Evolutionary conservation across 208 protist species (phyloP), one percentile per base, ranked within the genome.

Genomic region (Kentomonas sorsogonicus): DNA sequence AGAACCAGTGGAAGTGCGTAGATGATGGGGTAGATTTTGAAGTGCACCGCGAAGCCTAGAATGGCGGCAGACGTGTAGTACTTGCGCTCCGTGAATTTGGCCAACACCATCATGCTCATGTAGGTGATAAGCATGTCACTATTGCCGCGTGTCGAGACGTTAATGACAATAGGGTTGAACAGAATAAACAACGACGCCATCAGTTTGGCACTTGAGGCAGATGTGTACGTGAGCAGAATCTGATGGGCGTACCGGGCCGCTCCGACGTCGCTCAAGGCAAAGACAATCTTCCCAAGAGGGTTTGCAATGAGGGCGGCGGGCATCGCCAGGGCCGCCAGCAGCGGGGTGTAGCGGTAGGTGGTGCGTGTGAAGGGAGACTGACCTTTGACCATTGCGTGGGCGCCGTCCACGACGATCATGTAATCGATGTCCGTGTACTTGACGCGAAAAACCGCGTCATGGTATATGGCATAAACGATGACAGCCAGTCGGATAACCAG

Each of bases 371-470:
- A 98, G 0, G 96, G 96, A 0, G 72, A 83, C 26, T 69, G 62
- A 15, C 95, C 95, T 16, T 66, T 18, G n/a, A 79, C 61, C 61
- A 97, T 83, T 23, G 83, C 72, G 41, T 45, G n/a, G 7, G 96
- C 92, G 5, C 91, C 96, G 58, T 98, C 96, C 3, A 96, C 89
- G 57, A 98, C 91, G 43, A 98, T 97, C 70, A 79, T 77, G 67
- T 98, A 98, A 74, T 98, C 96, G 23, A 98, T 96, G 67, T 98
- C 96, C 6, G 95, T 98, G 63, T 97, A 98, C 77, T 97, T 96
- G 18, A 98, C 84, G 10, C 75, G 62, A 33, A 91, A 89, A 44
- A 69, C 64, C 22, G 53, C 36, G 57, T 97, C 94, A 30, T 96
- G 86, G 46, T 83, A 91, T 3, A 66, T 55, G 27, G 86, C 74